These are phyloP conservation scores for Parietichytrium sp. DNA, from an alignment of 108 stramenopile genomes.

Conservation along the genomic window DNA sequence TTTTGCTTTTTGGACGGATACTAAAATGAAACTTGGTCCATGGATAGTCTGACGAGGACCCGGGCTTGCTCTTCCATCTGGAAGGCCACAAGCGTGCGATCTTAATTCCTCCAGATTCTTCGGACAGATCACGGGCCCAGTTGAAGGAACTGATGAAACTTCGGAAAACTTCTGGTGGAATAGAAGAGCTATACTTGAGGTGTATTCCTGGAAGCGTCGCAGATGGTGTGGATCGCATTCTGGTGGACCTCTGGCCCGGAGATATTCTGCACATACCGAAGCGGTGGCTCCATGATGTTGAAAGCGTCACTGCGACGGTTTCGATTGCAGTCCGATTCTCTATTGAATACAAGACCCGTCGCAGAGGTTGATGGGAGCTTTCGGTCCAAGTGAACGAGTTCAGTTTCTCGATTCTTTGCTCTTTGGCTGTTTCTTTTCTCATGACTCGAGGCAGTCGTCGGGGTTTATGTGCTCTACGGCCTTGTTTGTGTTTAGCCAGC, in stretches of 20 bases:
- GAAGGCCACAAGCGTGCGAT: conserved; percentile 1
- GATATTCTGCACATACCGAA: conserved; percentile 4
- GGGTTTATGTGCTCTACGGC: too few relatives aligned
- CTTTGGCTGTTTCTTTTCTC: too few relatives aligned
- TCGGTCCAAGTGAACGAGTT: too few relatives aligned
- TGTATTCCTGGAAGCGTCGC: background rate
- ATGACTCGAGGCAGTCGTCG: too few relatives aligned
- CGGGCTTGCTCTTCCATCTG: conserved; percentile 22
- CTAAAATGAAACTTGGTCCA: too few relatives aligned
- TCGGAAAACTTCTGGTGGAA: background rate
- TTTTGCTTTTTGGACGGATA: too few relatives aligned
- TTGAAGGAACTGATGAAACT: conserved; percentile 4
- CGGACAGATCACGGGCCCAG: background rate
- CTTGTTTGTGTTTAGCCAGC: too few relatives aligned
- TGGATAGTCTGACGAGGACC: conserved; percentile 25
- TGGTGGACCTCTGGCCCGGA: background rate
- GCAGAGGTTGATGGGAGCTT: too few relatives aligned
- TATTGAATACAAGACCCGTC: too few relatives aligned
- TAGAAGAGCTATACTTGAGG: background rate
- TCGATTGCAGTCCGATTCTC: conserved; percentile 31
- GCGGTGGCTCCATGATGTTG: conserved; percentile 1
- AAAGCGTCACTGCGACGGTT: background rate
- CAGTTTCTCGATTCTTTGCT: too few relatives aligned
- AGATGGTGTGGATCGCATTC: background rate
- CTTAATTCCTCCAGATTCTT: background rate